phyloP scores from a whole-genome alignment of 208 protist species.

The Crithidia sp. region DNA sequence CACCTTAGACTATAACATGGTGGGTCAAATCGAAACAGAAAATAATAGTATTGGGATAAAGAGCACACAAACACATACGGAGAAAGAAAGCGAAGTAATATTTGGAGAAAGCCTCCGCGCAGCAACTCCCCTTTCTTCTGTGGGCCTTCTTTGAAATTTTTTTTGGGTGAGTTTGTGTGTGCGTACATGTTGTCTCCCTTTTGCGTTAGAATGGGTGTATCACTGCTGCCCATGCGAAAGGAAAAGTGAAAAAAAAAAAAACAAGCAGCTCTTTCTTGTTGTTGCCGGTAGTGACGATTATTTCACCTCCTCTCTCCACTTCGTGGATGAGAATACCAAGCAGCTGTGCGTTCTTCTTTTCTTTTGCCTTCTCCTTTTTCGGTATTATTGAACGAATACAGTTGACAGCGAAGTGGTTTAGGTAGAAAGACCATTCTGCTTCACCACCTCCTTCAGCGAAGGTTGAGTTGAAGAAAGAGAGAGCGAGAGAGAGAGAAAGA shows the following conservation, averaged over 20 bases:
- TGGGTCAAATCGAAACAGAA: no score
- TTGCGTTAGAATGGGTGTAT: neutral
- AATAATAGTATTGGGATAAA: no score
- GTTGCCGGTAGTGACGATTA: neutral
- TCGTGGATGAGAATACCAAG: no score
- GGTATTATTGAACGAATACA: neutral
- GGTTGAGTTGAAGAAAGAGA: neutral
- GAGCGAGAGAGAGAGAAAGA: slow-evolving; percentile 16
- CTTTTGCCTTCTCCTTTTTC: neutral
- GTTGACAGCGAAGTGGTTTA: neutral
- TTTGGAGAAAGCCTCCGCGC: no score
- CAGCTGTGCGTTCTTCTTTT: neutral
- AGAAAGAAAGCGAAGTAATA: no score
- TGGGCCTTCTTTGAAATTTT: no score
- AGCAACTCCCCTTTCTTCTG: no score
- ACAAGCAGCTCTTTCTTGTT: neutral
- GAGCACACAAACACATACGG: no score
- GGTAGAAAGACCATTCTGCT: neutral
- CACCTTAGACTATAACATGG: no score
- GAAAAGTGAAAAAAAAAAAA: slow-evolving; percentile 8
- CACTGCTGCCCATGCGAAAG: neutral
- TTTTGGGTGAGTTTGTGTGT: no score
- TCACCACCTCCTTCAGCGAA: neutral
- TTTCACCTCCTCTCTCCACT: no score
- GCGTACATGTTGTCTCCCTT: no score